Conservation (phyloP, 345 rosid genomes). For the Rhizophora apiculata region DNA sequence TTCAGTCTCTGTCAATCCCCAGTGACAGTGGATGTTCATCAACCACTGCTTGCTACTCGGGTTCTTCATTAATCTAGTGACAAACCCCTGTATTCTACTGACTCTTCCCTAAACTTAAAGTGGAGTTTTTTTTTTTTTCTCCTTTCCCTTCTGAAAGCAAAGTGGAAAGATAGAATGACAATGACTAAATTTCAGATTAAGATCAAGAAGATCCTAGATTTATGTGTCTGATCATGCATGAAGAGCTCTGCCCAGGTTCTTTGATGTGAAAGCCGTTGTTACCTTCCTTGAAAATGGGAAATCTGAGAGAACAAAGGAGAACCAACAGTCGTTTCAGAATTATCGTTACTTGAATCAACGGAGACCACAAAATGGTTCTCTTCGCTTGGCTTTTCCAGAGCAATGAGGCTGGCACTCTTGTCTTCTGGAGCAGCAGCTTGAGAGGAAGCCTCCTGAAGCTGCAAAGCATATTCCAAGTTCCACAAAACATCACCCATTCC, state of each 20-base stretch:
- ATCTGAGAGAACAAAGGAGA: conserved; percentile 30
- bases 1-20: no score
- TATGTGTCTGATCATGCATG: no score
- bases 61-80: no score
- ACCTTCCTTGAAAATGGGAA: conserved; percentile 30
- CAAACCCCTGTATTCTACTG: no score
- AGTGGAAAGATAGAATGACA: no score
- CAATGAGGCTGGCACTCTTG: conserved; percentile 28
- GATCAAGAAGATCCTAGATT: no score
- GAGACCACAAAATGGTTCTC: background rate
- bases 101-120: no score
- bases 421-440: conserved; percentile 37
- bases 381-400: conserved; percentile 13
- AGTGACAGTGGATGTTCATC: no score
- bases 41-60: no score
- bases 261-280: background rate
- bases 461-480: conserved; percentile 80
- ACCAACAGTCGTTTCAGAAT: conserved; percentile 23
- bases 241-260: background rate
- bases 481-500: conserved; percentile 83
- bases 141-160: no score
- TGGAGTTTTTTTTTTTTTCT: no score
- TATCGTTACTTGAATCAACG: conserved; percentile 4
- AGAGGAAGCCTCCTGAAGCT: conserved; percentile 64
- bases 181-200: no score